phyloP scores from a whole-genome alignment of 31 red algal genomes.

The Endocladia muricata region DNA sequence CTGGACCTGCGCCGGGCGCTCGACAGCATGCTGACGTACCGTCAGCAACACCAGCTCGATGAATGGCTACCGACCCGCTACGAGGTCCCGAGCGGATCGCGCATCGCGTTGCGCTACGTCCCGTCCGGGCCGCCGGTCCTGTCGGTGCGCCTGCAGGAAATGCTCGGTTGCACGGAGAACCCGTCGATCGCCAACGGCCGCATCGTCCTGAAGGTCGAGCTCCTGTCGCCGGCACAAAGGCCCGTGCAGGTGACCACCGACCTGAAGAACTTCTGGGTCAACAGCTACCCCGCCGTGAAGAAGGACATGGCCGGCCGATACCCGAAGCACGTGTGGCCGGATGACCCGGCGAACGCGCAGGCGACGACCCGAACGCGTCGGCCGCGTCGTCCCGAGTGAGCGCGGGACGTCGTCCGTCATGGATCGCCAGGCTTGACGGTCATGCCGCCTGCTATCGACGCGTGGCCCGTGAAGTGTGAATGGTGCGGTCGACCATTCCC shows the following conservation, averaged over 20 bases:
- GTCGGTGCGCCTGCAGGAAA: neutral
- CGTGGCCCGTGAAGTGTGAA: too few relatives aligned
- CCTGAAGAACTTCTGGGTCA: neutral
- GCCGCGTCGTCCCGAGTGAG: too few relatives aligned
- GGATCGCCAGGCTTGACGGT: too few relatives aligned
- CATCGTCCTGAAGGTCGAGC: neutral
- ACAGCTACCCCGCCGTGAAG: neutral
- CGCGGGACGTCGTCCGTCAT: too few relatives aligned
- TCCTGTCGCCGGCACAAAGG: conserved; percentile 5
- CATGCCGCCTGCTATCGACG: too few relatives aligned
- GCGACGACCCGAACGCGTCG: too few relatives aligned
- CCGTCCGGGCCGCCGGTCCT: neutral
- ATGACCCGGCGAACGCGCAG: too few relatives aligned
- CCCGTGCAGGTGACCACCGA: neutral
- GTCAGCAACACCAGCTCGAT: neutral
- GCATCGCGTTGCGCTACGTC: neutral
- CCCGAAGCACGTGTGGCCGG: too few relatives aligned
- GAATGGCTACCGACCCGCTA: neutral
- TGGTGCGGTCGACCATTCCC: too few relatives aligned
- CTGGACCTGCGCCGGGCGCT: neutral
- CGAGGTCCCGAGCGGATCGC: neutral
- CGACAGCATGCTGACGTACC: neutral
- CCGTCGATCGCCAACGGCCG: conserved; percentile 1
- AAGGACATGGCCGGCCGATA: too few relatives aligned
- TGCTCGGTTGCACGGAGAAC: neutral